Evolutionary conservation across 2,329 filamentous ascomycete species (phyloP).

Genomic region (Fonsecaea pugnacius): DNA sequence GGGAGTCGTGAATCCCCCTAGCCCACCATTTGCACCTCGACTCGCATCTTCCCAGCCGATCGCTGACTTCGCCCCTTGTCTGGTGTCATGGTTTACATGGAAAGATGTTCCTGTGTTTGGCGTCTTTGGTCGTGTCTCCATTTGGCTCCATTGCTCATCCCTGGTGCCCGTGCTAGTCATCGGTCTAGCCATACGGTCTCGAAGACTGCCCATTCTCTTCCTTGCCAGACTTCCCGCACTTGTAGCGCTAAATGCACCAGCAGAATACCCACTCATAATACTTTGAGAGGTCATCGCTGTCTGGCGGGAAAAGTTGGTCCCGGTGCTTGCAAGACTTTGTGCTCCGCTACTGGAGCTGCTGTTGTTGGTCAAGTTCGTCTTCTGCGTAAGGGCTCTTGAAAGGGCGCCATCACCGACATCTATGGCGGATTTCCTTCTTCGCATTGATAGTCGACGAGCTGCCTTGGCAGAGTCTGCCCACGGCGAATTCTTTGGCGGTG

Average conservation of each 20-base stretch:
- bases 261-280: slow-evolving; percentile 91
- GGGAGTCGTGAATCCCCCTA: slow-evolving; percentile 77
- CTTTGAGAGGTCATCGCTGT: slow-evolving; percentile 81
- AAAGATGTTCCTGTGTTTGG: slow-evolving; percentile 79
- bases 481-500: slow-evolving; percentile 62
- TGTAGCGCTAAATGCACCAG: slow-evolving; percentile 87
- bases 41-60: slow-evolving; percentile 60
- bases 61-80: slow-evolving; percentile 65
- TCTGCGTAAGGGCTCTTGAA: slow-evolving; percentile 81
- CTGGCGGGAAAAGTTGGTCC: slow-evolving; percentile 68
- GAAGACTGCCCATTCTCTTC: slow-evolving; percentile 52
- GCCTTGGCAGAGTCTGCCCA: slow-evolving; percentile 51
- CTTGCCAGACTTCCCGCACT: slow-evolving; percentile 92
- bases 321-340: slow-evolving; percentile 68
- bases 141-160: slow-evolving; percentile 44
- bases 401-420: slow-evolving; percentile 73
- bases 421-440: slow-evolving; percentile 62
- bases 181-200: slow-evolving; percentile 44
- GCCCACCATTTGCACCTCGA: slow-evolving; percentile 60
- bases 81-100: slow-evolving; percentile 80
- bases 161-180: slow-evolving; percentile 50
- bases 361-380: slow-evolving; percentile 75
- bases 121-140: slow-evolving; percentile 52
- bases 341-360: slow-evolving; percentile 67
- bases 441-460: slow-evolving; percentile 44